These are phyloP conservation scores for Incumbomyces lentus DNA, from an alignment of 2,329 filamentous ascomycete genomes.

Conservation along the genomic window DNA sequence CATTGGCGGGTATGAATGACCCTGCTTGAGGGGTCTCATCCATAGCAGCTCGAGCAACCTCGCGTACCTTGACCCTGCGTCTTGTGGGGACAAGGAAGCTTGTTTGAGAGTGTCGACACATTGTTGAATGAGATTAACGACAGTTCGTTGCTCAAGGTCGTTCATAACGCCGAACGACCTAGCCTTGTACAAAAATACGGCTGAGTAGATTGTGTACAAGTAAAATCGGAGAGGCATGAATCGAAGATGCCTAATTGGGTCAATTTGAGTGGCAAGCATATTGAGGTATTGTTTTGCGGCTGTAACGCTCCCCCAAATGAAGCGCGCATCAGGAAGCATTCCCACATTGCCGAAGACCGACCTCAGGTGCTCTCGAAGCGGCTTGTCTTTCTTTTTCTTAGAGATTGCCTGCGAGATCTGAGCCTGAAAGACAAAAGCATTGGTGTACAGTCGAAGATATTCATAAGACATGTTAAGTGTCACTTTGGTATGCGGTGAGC, in stretches of 20 bases:
- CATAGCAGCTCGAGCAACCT: constrained; percentile 51
- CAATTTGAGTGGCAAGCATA: constrained; percentile 50
- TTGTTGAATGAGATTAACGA: constrained; percentile 48
- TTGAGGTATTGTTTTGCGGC: constrained; percentile 52
- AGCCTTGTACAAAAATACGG: constrained; percentile 56
- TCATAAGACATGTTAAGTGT: constrained; percentile 61
- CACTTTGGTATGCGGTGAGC: constrained; percentile 56
- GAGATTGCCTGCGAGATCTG: constrained; percentile 46
- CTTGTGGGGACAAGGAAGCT: constrained; percentile 47
- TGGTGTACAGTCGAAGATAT: constrained; percentile 62
- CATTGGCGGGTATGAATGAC: constrained; percentile 16
- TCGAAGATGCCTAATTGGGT: constrained; percentile 48
- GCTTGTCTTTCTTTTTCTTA: constrained; percentile 26
- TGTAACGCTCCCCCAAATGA: constrained; percentile 57
- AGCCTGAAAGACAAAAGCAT: constrained; percentile 66
- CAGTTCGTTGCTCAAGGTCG: constrained; percentile 43
- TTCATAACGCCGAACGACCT: constrained; percentile 50
- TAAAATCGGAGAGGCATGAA: constrained; percentile 58
- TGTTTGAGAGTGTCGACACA: constrained; percentile 51
- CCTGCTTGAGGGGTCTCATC: constrained; percentile 30
- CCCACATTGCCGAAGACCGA: constrained; percentile 45
- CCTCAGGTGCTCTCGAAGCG: constrained; percentile 30
- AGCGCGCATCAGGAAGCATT: constrained; percentile 52
- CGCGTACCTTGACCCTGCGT: constrained; percentile 52
- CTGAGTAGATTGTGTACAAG: constrained; percentile 52